Evolutionary conservation across 345 rosid species (phyloP).

Genomic region (Populus davidiana): DNA sequence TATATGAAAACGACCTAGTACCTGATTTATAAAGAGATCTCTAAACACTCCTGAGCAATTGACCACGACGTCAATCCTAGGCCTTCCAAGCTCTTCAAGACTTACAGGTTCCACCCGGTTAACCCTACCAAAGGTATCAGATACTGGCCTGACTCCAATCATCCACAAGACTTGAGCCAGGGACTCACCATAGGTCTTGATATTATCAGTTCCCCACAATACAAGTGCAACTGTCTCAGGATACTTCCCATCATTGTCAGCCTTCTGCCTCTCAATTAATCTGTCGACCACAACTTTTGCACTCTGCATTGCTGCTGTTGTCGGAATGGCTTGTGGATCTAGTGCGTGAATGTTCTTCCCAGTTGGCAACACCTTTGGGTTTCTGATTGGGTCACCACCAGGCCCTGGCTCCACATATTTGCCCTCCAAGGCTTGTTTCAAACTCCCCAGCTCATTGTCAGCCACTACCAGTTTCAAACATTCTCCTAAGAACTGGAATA

Average conservation of each 20-base stretch:
- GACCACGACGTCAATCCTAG: slow-evolving; percentile 95
- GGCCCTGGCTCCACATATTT: slow-evolving; percentile 97
- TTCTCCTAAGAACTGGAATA: slow-evolving; percentile 80
- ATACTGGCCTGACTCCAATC: slow-evolving; percentile 87
- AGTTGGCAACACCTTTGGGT: slow-evolving; percentile 94
- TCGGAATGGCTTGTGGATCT: slow-evolving; percentile 97
- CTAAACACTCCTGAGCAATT: slow-evolving; percentile 99
- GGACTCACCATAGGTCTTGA: slow-evolving; percentile 96
- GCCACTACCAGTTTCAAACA: slow-evolving; percentile 87
- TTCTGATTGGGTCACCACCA: slow-evolving; percentile 96
- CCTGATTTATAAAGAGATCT: slow-evolving; percentile 98
- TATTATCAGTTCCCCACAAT: slow-evolving; percentile 97
- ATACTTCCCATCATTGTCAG: slow-evolving; percentile 82
- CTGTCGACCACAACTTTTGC: slow-evolving; percentile 89
- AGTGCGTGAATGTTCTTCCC: slow-evolving; percentile 98
- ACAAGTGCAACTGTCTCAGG: slow-evolving; percentile 96
- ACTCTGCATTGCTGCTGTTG: slow-evolving; percentile 95
- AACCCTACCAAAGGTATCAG: slow-evolving; percentile 91
- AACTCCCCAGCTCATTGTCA: slow-evolving; percentile 86
- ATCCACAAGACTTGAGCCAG: slow-evolving; percentile 97
- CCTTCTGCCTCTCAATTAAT: slow-evolving; percentile 83
- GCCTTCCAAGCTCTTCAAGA: slow-evolving; percentile 96
- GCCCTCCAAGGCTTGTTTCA: slow-evolving; percentile 94
- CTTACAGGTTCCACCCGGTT: slow-evolving; percentile 87
- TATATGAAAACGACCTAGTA: slow-evolving; percentile 12